Conservation (phyloP, 306 rosid genomes). For the Quercus agrifolia region DNA sequence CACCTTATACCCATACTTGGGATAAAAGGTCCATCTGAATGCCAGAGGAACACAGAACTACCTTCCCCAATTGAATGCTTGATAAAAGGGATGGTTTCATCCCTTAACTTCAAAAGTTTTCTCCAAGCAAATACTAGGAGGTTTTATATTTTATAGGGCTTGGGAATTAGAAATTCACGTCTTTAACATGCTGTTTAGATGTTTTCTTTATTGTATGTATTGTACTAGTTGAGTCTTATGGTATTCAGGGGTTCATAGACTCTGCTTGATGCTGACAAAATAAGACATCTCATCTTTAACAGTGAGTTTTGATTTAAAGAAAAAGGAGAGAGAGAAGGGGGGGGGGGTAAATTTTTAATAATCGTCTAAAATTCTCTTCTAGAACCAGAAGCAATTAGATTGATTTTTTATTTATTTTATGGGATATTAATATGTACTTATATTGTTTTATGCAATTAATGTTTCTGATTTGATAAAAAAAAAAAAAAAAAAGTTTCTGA, state of each 20-base stretch:
- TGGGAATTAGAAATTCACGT: not conserved
- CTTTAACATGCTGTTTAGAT: not conserved
- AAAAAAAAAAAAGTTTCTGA: not conserved
- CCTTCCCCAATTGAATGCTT: too few relatives aligned
- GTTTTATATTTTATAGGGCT: not conserved
- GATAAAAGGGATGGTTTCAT: too few relatives aligned
- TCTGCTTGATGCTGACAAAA: not conserved
- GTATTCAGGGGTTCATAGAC: not conserved
- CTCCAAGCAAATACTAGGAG: too few relatives aligned
- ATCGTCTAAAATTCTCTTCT: not conserved
- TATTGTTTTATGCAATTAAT: not conserved
- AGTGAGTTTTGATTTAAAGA: not conserved
- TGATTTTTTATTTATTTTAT: not conserved
- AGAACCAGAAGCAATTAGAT: not conserved
- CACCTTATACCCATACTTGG: too few relatives aligned
- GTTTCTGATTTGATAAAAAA: not conserved
- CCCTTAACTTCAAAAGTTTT: too few relatives aligned
- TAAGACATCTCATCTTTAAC: not conserved
- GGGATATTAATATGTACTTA: not conserved
- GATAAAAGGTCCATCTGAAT: too few relatives aligned
- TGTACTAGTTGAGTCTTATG: not conserved
- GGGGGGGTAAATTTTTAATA: not conserved
- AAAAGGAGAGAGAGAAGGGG: too few relatives aligned
- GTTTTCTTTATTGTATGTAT: not conserved
- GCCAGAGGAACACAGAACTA: too few relatives aligned